Base-by-base conservation (phyloP, 495 filamentous ascomycete species). In the Aspergillus sclerotiicarbonarius region DNA sequence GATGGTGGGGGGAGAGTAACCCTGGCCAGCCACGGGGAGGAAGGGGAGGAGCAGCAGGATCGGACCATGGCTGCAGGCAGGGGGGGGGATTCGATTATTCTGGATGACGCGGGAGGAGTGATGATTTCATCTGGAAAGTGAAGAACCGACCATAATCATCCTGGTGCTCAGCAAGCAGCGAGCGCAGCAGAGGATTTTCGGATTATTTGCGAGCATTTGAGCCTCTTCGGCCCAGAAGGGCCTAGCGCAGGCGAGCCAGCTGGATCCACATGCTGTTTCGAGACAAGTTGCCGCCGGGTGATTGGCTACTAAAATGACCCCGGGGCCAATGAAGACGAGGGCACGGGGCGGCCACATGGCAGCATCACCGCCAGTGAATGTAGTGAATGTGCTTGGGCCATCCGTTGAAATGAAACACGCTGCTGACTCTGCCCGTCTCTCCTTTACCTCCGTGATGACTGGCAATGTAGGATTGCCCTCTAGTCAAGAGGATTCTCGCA, bases 321-420 rank as follows among this genome's bases (percentile, higher is more conserved):
- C 46, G 10, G 9, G 46, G 46, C 46, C 46, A 49, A 49, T 49
- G 46, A 30, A 49, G 46, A 49, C 46, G 21, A 30, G 29, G 21
- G 29, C 19, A 29, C 46, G 13, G 19, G 46, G 46, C 37, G 53
- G 41, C 53, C 53, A 56, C 53, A 56, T 56, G 53, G 53, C 53
- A 48, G 43, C 31, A 56, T 20, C 29, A 56, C 20, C 43, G 32
- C 30, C 30, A 25, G 25, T 5, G 25, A 25, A 3, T 2, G 25
- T 2, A 37, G 3, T 37, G 33, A 37, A 37, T 2, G 46, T 49
- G 46, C 46, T 49, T 49, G 46, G 46, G 46, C 46, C 46, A 49
- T 49, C 46, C 20, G 41, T 45, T 45, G 41, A 45, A 45, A 45
- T 37, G 32, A 21, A 47, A 25, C 21, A 54, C 13, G 19, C 46